Evolutionary conservation across 495 filamentous ascomycete genomes (phyloP).

Genomic region (Aspergillus carlsbadensis): DNA sequence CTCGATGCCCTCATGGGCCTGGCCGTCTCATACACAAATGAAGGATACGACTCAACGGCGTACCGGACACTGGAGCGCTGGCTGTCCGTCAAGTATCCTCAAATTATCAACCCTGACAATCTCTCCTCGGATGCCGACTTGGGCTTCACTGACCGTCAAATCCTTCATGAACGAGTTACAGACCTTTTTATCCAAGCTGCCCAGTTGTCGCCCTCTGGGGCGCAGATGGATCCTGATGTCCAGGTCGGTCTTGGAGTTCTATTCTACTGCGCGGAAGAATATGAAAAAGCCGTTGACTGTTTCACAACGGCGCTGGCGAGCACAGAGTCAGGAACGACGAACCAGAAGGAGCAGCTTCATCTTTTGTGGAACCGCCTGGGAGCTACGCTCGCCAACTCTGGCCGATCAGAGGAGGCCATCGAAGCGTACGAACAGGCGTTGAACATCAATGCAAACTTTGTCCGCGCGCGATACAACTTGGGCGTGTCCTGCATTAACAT

Average conservation of each 20-base stretch:
- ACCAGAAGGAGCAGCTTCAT: slow-evolving; percentile 75
- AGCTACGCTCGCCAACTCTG: slow-evolving; percentile 92
- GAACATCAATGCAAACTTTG: slow-evolving; percentile 87
- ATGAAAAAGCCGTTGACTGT: slow-evolving; percentile 98
- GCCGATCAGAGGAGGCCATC: slow-evolving; percentile 91
- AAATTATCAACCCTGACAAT: slow-evolving; percentile 64
- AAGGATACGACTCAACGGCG: slow-evolving; percentile 94
- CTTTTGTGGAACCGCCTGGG: slow-evolving; percentile 98
- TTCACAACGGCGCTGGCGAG: slow-evolving; percentile 86
- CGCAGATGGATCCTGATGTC: slow-evolving; percentile 94
- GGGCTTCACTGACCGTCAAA: slow-evolving; percentile 88
- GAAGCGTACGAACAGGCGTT: slow-evolving; percentile 93
- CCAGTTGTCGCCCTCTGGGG: slow-evolving; percentile 81
- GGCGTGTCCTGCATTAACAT: slow-evolving; percentile 98
- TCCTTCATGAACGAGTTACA: slow-evolving; percentile 87
- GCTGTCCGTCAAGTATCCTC: slow-evolving; percentile 89
- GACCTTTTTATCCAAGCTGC: slow-evolving; percentile 88
- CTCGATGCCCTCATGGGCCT: slow-evolving; percentile 90
- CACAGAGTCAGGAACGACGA: slow-evolving; percentile 73
- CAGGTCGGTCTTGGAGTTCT: slow-evolving; percentile 96
- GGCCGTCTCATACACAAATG: slow-evolving; percentile 98
- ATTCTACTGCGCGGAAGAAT: slow-evolving; percentile 97
- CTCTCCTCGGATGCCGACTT: slow-evolving; percentile 71
- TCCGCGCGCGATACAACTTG: slow-evolving; percentile 93
- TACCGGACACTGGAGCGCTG: slow-evolving; percentile 97